Evolutionary conservation across 192 early-diverging fungal genomes (phyloP), one percentile per base, ranked within the genome.

Genomic region (Backusella macrospora): DNA sequence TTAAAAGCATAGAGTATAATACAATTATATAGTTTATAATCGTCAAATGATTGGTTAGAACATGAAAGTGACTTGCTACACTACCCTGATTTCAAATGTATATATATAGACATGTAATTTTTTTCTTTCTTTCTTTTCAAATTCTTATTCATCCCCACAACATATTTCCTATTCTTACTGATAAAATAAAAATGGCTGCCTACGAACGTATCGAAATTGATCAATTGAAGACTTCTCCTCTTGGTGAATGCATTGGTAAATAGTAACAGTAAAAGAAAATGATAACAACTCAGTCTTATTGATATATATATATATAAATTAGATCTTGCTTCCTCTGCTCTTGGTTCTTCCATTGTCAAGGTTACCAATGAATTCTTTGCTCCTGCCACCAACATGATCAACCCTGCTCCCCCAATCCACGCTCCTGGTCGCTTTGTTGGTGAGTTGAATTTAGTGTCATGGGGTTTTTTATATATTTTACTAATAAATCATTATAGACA

Each of bases 311-410:
- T 16, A 65, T 5, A 26, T 38, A 38, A 3, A 34, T 38, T 6
- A 90, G 93, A 96, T 83, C 86, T 97, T n/a, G 93, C 94, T 68
- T 89, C 84, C 77, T 75, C 86, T 18, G 83, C 84, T 34, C 81
- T 89, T 23, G 93, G 94, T 48, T 90, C 89, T 44, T 86, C 89
- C 63, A 85, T 97, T 72, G 81, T 96, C 37, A 88, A 91, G 68
- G 88, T 87, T 43, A 95, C 89, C 37, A 93, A 98, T 79, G 97
- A 98, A 80, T 98, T 96, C 85, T 98, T 98, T 74, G 90, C 91
- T 46, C 88, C 91, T 64, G 94, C 94, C 26, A 84, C 88, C 55
- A 95, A 92, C 84, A 84, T 97, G 73, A 85, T 98, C 70, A 88
- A 87, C 72, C 85, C 89, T 55, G 80, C 76, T 23, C 90, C 90